Base-by-base conservation (phyloP, 805 yeast genomes). In the Wickerhamomyces bovis region DNA sequence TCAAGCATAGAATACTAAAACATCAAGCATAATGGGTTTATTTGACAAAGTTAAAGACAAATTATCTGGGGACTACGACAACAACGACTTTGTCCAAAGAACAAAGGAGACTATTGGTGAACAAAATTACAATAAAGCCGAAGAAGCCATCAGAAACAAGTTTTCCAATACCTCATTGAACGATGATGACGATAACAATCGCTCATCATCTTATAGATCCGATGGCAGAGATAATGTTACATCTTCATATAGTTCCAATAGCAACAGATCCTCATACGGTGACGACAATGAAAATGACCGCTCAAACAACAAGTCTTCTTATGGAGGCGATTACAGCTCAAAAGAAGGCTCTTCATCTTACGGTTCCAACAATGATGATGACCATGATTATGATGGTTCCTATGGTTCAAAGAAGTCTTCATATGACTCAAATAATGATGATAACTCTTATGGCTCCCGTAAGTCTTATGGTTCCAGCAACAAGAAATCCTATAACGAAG, bases 31-130 rank as follows among this genome's bases (percentile, higher is more conserved):
- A 52, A 70, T 70, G 75, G 77, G 77, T 48, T 60, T 72, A 45
- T 68, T 73, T 53, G 76, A 72, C 52, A 61, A 58, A 45, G 72
- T 69, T 39, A 71, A 68, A 58, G 65, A 69, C 23, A 64, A 64
- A 43, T 61, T 67, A 38, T 48, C 51, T 39, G 53, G 54, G 41
- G 49, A 55, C 44, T 38, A 46, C 39, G 38, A 31, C 20, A 43
- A 47, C 41, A 49, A 45, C 12, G 64, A 62, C 39, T 51, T 49
- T 33, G 54, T 63, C 18, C 42, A 52, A 28, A 51, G 51, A 31
- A 57, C 61, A 31, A 55, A 51, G 41, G 43, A 50, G 13, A 51
- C 55, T 21, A 50, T 62, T 41, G 67, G 67, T 45, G 53, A 56
- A 25, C 63, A 62, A 35, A 59, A 55, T 21, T 62, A 57, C 43